These are phyloP conservation scores for Allantophomopsis cytisporea DNA, from an alignment of 2,329 filamentous ascomycete genomes.

Conservation along the genomic window DNA sequence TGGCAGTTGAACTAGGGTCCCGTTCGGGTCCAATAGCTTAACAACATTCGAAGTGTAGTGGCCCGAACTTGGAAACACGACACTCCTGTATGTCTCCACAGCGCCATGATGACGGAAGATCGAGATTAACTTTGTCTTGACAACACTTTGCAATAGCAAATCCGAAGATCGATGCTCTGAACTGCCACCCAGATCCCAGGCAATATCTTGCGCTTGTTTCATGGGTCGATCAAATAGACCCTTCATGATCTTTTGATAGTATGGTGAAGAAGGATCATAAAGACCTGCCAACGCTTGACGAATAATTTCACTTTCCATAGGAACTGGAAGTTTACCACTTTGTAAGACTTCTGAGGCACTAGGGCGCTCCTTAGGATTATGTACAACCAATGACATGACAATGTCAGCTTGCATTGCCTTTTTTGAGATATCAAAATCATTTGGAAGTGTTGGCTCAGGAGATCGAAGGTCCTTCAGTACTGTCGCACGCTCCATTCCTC, in stretches of 20 bases:
- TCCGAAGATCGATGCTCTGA: slow-evolving; percentile 38
- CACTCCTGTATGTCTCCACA: slow-evolving; percentile 61
- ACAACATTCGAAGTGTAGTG: slow-evolving; percentile 67
- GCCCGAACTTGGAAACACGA: slow-evolving; percentile 68
- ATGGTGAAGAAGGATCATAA: slow-evolving; percentile 70
- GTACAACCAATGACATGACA: slow-evolving; percentile 65
- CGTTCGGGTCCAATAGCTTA: slow-evolving; percentile 67
- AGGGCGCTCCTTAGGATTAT: slow-evolving; percentile 71
- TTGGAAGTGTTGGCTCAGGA: slow-evolving; percentile 54
- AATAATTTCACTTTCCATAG: slow-evolving; percentile 87
- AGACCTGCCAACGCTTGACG: slow-evolving; percentile 70
- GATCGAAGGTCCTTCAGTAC: slow-evolving; percentile 57
- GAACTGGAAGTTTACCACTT: slow-evolving; percentile 76
- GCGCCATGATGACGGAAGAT: slow-evolving; percentile 88
- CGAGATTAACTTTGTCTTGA: slow-evolving; percentile 59
- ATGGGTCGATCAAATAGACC: slow-evolving; percentile 62
- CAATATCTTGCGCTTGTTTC: slow-evolving; percentile 68
- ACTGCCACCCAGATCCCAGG: slow-evolving; percentile 58
- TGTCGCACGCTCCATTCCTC: slow-evolving; percentile 49
- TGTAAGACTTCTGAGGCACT: slow-evolving; percentile 71
- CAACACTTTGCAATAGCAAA: slow-evolving; percentile 56
- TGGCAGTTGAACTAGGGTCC: slow-evolving; percentile 84
- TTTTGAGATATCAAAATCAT: slow-evolving; percentile 59
- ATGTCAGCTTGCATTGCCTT: slow-evolving; percentile 61
- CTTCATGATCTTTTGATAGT: slow-evolving; percentile 82